Base-by-base conservation (phyloP, 805 yeast genomes). In the Metschnikowia baotianmanensis region DNA sequence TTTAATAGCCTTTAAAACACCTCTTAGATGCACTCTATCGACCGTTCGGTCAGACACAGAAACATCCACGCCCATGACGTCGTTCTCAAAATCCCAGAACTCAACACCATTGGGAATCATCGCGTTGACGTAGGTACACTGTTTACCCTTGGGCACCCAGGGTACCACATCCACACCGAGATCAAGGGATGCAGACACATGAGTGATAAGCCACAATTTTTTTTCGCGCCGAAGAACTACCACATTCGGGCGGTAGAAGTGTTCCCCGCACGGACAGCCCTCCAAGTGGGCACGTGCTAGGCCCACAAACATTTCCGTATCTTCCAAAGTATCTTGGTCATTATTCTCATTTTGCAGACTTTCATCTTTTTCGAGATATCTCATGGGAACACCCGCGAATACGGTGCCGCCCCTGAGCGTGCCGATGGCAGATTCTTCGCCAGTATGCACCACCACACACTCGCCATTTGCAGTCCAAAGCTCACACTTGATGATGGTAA, bases 101-200 rank as follows among this genome's bases (percentile, higher is more conserved):
- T 73, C 59, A 18, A 74, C 65, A n/a, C 75, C 71, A 43, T 71
- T 72, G 1, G 77, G 75, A 18, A 71, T 65, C 26, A 73, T 57
- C 1, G 70, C 73, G 39, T 65, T 70, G 7, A 67, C 58, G n/a
- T n/a, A n/a, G 5, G 63, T 67, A 3, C 28, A n/a, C n/a, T 12
- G 15, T 25, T 44, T 45, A 63, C 56, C 67, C 8, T 59, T 45
- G 2, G 52, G 40, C 5, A 43, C 43, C 66, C 65, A 61, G 6
- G 59, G 51, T 24, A 54, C 24, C 6, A 65, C 56, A 1, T 62
- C 63, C 26, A 64, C 47, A 32, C 59, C 62, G 33, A 62, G 56
- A 19, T 59, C 62, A 9, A 71, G 46, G 18, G 61, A 63, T 18
- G 67, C 56, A 12, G 62, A 55, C 7, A 59, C 52, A 36, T 58